Evolutionary conservation across 495 filamentous ascomycete genomes (phyloP), one percentile per base, ranked within the genome.

Genomic region (Chlorociboria aeruginascens): DNA sequence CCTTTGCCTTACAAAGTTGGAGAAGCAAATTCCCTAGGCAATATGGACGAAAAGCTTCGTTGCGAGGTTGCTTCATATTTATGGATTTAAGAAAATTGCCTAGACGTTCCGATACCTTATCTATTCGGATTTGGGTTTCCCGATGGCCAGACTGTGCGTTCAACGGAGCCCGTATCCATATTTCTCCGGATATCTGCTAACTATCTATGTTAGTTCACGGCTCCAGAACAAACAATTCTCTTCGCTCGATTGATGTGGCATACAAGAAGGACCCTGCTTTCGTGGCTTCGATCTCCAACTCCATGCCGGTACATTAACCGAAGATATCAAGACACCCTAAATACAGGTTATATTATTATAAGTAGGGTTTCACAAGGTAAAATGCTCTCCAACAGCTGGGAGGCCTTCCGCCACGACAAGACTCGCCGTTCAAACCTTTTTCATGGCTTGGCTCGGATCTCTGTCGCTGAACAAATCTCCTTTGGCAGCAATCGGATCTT

Each of bases 171-270:
- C n/a, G 8, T 13, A 40, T 40, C 37, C 7, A 40, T 7, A 8
- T 14, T 40, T 7, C 6, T 8, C 13, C 37, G 17, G 7, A 7
- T n/a, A n/a, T n/a, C n/a, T n/a, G n/a, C n/a, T n/a, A n/a, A n/a
- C n/a, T n/a, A n/a, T n/a, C 10, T 32, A 33, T n/a, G n/a, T n/a
- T 45, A 14, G 42, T 45, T 43, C 40, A 43, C 40, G 40, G 6
- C 6, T 13, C 40, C 40, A 7, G 6, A 29, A 25, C 6, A 43
- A 8, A 29, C 40, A 29, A 9, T 25, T 6, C 13, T 43, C 40
- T 43, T 43, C 25, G 40, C 20, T 7, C 6, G 40, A 13, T 6
- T 29, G 13, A 43, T 43, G 8, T 43, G 40, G 40, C 4, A 29
- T 6, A 29, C 30, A 43, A 43, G 13, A 43, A 6, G 40, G 6